These are phyloP conservation scores for Cucurbita ficifolia DNA, from an alignment of 306 rosid species.

Conservation along the genomic window DNA sequence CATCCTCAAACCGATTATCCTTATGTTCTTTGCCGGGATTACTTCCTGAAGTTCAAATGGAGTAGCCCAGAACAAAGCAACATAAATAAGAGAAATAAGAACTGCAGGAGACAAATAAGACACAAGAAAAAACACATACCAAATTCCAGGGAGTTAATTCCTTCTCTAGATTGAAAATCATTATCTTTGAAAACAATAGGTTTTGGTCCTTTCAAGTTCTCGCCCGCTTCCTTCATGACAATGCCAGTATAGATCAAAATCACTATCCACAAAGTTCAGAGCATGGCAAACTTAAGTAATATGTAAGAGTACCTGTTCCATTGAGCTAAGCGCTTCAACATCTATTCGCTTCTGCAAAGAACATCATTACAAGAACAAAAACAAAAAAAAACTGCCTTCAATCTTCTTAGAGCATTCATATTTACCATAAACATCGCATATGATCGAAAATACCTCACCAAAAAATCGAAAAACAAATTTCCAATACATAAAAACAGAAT, in stretches of 20 bases:
- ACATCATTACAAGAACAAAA: slow-evolving; percentile 11
- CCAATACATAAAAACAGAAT: background rate
- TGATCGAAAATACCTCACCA: background rate
- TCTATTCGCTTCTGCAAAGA: slow-evolving; percentile 61
- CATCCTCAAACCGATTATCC: slow-evolving; percentile 24
- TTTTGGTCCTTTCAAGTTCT: slow-evolving; percentile 62
- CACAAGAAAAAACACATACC: background rate
- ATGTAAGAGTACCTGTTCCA: slow-evolving; percentile 48
- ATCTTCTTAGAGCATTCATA: slow-evolving; percentile 8
- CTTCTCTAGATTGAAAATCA: slow-evolving; percentile 8
- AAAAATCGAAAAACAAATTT: background rate
- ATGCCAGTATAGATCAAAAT: background rate
- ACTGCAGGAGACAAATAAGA: background rate
- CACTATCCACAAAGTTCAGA: background rate
- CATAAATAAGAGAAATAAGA: slow-evolving; percentile 8
- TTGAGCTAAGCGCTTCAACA: slow-evolving; percentile 35
- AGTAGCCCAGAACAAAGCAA: background rate
- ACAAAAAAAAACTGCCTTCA: slow-evolving; percentile 13
- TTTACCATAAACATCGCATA: background rate
- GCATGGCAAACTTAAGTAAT: background rate
- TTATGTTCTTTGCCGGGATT: slow-evolving; percentile 19
- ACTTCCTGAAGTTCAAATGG: slow-evolving; percentile 32
- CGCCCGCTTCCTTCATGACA: slow-evolving; percentile 38
- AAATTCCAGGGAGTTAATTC: background rate
- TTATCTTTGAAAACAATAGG: slow-evolving; percentile 59